Evolutionary conservation across 768 basidiomycete genomes (phyloP).

Genomic region (Boletus sp.): DNA sequence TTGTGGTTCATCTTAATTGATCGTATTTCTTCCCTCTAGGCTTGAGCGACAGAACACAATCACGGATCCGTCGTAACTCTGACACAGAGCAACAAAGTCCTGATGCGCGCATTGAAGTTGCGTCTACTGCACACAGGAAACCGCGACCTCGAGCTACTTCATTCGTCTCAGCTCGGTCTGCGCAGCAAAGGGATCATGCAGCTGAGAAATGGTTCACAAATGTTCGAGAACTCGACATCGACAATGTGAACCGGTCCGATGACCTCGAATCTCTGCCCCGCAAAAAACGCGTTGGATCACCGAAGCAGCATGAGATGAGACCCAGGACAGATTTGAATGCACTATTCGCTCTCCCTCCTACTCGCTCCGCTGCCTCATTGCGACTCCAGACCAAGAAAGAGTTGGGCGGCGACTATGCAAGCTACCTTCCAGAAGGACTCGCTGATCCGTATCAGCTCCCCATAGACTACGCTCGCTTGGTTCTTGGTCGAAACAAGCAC

Average conservation of each 20-base stretch:
- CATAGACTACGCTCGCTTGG: constrained; percentile 41
- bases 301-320: constrained; percentile 20
- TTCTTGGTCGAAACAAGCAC: constrained; percentile 43
- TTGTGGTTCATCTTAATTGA: background rate
- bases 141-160: constrained; percentile 12
- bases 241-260: background rate
- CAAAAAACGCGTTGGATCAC: constrained; percentile 3
- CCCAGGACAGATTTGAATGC: constrained; percentile 21
- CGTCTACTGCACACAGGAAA: background rate
- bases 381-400: constrained; percentile 36
- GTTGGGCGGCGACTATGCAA: constrained; percentile 51
- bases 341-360: constrained; percentile 14
- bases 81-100: constrained; percentile 3
- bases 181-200: constrained; percentile 21
- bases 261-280: background rate
- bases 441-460: constrained; percentile 35
- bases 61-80: background rate
- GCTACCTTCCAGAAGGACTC: constrained; percentile 36
- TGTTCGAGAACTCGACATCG: constrained; percentile 21
- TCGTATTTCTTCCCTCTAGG: constrained; percentile 11
- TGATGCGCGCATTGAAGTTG: background rate
- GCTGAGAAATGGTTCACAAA: constrained; percentile 25
- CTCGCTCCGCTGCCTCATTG: background rate
- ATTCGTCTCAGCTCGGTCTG: constrained; percentile 23
- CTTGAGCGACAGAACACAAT: constrained; percentile 11